phyloP scores from a whole-genome alignment of 2,329 filamentous ascomycete genomes.

The Alternaria metachromatica region DNA sequence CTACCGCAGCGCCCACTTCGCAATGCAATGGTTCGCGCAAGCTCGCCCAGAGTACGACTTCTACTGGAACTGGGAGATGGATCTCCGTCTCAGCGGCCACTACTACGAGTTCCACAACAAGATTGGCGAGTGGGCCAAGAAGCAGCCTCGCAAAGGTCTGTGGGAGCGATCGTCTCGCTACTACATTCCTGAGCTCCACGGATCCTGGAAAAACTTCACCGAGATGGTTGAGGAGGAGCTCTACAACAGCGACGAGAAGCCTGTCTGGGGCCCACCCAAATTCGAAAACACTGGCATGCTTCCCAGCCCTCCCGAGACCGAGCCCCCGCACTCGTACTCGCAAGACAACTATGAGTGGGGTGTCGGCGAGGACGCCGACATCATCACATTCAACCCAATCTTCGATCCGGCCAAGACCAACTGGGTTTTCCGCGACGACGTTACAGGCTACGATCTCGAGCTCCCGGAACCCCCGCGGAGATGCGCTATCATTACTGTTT shows the following conservation, averaged over 20 bases:
- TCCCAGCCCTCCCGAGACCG: conserved; percentile 66
- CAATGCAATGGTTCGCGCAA: conserved; percentile 60
- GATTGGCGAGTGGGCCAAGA: conserved; percentile 67
- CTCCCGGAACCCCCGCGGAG: conserved; percentile 69
- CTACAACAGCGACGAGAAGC: conserved; percentile 55
- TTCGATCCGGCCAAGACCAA: conserved; percentile 76
- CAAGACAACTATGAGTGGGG: conserved; percentile 77
- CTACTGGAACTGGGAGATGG: conserved; percentile 90
- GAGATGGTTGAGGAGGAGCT: conserved; percentile 66
- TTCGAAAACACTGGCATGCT: conserved; percentile 60
- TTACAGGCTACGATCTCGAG: conserved; percentile 68
- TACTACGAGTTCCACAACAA: conserved; percentile 81
- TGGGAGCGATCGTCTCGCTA: conserved; percentile 78
- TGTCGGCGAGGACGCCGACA: conserved; percentile 75
- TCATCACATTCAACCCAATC: conserved; percentile 78
- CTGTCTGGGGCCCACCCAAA: conserved; percentile 69
- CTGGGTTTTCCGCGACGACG: conserved; percentile 73
- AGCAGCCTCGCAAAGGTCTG: conserved; percentile 72
- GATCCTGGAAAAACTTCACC: conserved; percentile 72
- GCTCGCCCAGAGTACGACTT: conserved; percentile 60
- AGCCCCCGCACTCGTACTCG: conserved; percentile 65
- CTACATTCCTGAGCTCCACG: conserved; percentile 74
- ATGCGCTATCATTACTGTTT: conserved; percentile 79
- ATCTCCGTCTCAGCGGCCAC: conserved; percentile 79
- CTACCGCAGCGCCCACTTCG: conserved; percentile 70